A percentile compares a stretch with the other conserved stretches of the same genome.
phyloP scores from a whole-genome alignment of 1,284 basidiomycete genomes.

The Puccinia triticina region DNA sequence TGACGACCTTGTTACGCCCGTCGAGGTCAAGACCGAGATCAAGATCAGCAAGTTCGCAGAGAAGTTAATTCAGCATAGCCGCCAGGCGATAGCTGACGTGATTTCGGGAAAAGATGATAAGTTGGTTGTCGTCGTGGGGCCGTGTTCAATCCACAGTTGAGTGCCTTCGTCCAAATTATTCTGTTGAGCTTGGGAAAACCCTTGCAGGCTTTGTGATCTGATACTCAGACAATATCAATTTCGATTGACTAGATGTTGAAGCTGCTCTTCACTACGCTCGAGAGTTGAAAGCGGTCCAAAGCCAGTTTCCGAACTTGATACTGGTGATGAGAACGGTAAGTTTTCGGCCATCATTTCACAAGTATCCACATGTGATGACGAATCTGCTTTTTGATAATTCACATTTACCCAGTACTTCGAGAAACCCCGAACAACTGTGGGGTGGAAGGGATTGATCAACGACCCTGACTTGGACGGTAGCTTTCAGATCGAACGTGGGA shows the following conservation, averaged over 20 bases:
- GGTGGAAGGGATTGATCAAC: slow-evolving; percentile 71
- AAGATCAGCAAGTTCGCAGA: slow-evolving; percentile 21
- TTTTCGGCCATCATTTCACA: slow-evolving; percentile 63
- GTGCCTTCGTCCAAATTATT: background rate
- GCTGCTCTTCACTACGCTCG: slow-evolving; percentile 89
- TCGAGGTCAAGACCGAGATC: slow-evolving; percentile 33
- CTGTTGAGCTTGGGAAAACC: background rate
- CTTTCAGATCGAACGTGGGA: slow-evolving; percentile 96
- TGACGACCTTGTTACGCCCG: slow-evolving; percentile 21
- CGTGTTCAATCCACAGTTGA: slow-evolving; percentile 83
- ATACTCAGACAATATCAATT: background rate
- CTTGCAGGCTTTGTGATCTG: background rate
- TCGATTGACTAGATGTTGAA: slow-evolving; percentile 64
- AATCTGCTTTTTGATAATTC: background rate
- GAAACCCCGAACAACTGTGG: slow-evolving; percentile 76
- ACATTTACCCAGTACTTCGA: slow-evolving; percentile 37
- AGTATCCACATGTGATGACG: background rate
- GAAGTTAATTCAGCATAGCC: slow-evolving; percentile 23
- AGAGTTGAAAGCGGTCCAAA: slow-evolving; percentile 68
- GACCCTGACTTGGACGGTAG: slow-evolving; percentile 88
- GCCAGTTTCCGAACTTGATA: slow-evolving; percentile 75
- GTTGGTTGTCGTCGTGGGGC: slow-evolving; percentile 66
- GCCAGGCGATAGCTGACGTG: slow-evolving; percentile 33
- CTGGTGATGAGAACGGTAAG: slow-evolving; percentile 91
- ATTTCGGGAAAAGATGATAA: slow-evolving; percentile 59